Evolutionary conservation across 257 asterid genomes (phyloP), one percentile per base, ranked within the genome.

Genomic region (Nicotiana tabacum): DNA sequence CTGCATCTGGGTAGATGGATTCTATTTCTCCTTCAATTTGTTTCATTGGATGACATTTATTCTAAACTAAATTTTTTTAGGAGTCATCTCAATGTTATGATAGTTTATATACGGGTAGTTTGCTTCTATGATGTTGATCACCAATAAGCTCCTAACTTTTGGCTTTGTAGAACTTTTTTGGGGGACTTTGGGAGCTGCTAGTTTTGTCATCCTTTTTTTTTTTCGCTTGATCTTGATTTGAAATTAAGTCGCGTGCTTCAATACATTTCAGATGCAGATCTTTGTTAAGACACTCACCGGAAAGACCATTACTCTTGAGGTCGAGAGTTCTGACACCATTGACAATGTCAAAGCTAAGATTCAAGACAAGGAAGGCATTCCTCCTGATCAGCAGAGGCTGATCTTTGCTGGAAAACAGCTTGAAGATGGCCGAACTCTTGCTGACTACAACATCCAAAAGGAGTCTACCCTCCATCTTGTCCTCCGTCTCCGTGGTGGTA

Each of bases 301-400:
- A 68, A 68, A 68, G 77, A 68, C 55, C 30, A 68, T 68, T 55
- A 68, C 77, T 37, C 77, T 68, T 68, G 77, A 68, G 32, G 77
- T 68, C 0, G 77, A 68, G 56, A 68, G 77, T 9, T 68, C 77
- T 9, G 77, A 68, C 56, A 68, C 77, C 32, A 68, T 68, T 9
- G 77, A 68, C 2, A 68, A 37, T 37, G 77, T 37, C 32, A 68
- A 68, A 68, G 77, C 56, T 37, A 68, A 68, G 55, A 68, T 68
- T 37, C 77, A 68, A 18, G 77, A 68, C 56, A 68, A 68, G 77
- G 77, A 68, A 37, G 56, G 76, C 48, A 66, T 66, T 66, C 48
- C 48, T 30, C 74, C 77, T 9, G 77, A 68, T 37, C 77, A 68
- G 55, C 77, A 68, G 56, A 68, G 77, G 30, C 77, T 68, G 56